Conservation (phyloP, 164 flowering plant species). For the Paratinospora sagittata region DNA sequence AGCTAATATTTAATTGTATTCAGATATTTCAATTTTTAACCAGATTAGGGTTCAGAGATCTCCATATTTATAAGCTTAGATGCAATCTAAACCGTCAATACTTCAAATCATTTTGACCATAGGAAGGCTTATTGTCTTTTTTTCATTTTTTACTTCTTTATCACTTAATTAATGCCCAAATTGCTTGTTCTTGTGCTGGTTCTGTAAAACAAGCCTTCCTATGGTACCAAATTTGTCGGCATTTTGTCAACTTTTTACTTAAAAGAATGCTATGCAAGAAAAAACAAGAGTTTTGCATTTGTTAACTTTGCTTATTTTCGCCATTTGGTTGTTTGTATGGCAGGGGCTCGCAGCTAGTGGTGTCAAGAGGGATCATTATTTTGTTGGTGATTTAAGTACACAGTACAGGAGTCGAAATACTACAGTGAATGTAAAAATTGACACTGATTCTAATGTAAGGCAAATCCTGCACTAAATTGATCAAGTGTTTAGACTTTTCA, state of each 20-base stretch:
- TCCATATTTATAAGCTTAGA: no score
- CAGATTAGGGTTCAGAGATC: no score
- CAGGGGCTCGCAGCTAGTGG: constrained; percentile 72
- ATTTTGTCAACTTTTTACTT: neutral
- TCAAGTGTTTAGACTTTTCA: neutral
- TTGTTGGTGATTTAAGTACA: constrained; percentile 61
- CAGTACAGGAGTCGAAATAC: constrained; percentile 48
- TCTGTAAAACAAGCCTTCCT: no score
- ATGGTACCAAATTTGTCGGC: no score
- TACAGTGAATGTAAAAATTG: constrained; percentile 65
- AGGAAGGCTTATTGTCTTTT: no score
- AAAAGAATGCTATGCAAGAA: neutral
- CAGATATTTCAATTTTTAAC: no score
- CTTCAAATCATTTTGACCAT: no score
- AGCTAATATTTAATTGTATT: no score
- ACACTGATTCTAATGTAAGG: constrained; percentile 65
- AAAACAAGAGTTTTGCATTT: neutral
- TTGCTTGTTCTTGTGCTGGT: no score
- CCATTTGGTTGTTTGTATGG: constrained; percentile 1
- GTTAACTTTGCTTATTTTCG: neutral
- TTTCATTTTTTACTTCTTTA: no score
- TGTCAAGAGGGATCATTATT: constrained; percentile 46
- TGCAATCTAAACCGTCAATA: no score
- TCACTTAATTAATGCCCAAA: no score
- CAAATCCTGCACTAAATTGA: neutral